These are phyloP conservation scores for Rhododendron vialii DNA, from an alignment of 148 eudicot species.

Conservation along the genomic window DNA sequence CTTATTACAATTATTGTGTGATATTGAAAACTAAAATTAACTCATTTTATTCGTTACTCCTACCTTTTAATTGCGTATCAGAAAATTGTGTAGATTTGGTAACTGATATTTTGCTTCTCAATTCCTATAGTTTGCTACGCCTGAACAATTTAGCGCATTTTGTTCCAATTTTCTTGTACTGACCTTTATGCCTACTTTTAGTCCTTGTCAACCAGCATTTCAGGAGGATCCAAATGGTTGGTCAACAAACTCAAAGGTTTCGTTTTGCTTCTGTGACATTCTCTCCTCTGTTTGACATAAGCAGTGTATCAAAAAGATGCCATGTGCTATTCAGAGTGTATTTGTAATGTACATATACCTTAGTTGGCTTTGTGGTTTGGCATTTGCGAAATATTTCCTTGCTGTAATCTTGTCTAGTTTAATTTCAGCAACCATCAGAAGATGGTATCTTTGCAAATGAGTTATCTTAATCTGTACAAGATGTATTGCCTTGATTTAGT, in stretches of 20 bases:
- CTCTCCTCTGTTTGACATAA: background rate
- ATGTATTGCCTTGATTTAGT: background rate
- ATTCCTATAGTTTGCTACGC: background rate
- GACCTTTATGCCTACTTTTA: slow-evolving; percentile 22
- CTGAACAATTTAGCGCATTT: background rate
- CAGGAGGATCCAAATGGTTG: slow-evolving; percentile 71
- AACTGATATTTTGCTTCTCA: background rate
- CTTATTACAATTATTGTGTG: background rate
- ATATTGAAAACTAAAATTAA: background rate
- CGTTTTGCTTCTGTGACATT: slow-evolving; percentile 19
- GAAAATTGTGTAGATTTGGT: background rate
- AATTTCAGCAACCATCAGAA: background rate
- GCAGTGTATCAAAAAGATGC: background rate
- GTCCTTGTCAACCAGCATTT: slow-evolving; percentile 75
- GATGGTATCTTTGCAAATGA: background rate
- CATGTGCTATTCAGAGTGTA: background rate
- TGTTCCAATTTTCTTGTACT: slow-evolving; percentile 11
- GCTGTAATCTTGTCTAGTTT: background rate
- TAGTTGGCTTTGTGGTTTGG: background rate
- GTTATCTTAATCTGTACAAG: background rate
- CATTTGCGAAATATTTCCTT: background rate
- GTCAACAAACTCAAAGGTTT: slow-evolving; percentile 89
- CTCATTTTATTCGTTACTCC: background rate
- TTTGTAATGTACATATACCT: background rate
- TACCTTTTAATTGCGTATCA: background rate